A percentile compares a stretch with the other conserved stretches of the same genome.
Evolutionary conservation across 2,329 filamentous ascomycete species (phyloP).

Genomic region (Cytospora piceae): DNA sequence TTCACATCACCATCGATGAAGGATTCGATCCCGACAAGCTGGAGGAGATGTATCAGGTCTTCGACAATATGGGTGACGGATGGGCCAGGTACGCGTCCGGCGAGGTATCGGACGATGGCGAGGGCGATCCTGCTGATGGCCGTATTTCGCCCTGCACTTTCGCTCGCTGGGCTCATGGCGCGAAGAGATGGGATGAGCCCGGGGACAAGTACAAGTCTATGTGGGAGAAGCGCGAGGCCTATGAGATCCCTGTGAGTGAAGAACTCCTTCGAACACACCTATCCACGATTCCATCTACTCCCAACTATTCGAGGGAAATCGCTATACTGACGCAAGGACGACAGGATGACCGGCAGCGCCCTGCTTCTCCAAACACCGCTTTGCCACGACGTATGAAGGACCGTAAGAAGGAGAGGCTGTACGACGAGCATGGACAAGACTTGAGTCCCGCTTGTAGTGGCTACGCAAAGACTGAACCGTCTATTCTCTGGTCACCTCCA

Average conservation of each 20-base stretch:
- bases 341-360: slow-evolving; percentile 25
- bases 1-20: slow-evolving; percentile 22
- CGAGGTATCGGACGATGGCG: slow-evolving; percentile 44
- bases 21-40: slow-evolving; percentile 18
- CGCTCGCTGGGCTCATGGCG: slow-evolving; percentile 42
- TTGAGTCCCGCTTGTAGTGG: slow-evolving; percentile 23
- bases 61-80: slow-evolving; percentile 5
- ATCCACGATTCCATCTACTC: neutral
- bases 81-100: slow-evolving; percentile 30
- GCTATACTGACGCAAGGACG: slow-evolving; percentile 7
- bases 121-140: slow-evolving; percentile 43
- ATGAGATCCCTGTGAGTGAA: slow-evolving; percentile 20
- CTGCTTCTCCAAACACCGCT: slow-evolving; percentile 24
- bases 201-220: slow-evolving; percentile 19
- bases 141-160: slow-evolving; percentile 50
- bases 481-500: slow-evolving; percentile 26
- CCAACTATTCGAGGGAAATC: neutral
- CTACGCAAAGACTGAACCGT: slow-evolving; percentile 23
- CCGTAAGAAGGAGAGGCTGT: slow-evolving; percentile 32
- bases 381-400: slow-evolving; percentile 17
- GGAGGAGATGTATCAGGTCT: slow-evolving; percentile 9
- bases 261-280: neutral
- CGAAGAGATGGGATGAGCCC: slow-evolving; percentile 37
- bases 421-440: slow-evolving; percentile 35
- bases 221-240: slow-evolving; percentile 11